These are phyloP conservation scores for Ilyonectria robusta DNA, from an alignment of 2,329 filamentous ascomycete species.

Conservation along the genomic window DNA sequence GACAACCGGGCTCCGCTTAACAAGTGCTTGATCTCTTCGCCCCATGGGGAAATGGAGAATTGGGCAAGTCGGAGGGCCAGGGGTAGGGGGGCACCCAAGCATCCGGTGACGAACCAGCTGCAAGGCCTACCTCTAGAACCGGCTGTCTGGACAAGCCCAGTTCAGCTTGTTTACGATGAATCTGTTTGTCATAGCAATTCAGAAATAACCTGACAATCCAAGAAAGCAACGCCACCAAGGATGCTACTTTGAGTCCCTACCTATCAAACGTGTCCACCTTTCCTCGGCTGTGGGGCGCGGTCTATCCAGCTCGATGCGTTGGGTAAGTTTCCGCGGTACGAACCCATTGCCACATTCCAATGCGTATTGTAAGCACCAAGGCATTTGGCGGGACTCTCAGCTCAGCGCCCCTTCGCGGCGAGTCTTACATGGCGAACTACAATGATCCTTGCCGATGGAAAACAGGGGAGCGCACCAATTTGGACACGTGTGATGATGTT, in stretches of 20 bases:
- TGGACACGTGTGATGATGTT: neutral
- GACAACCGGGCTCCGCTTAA: neutral
- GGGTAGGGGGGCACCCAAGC: neutral
- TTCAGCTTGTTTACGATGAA: neutral
- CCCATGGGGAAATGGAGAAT: slow-evolving; percentile 23
- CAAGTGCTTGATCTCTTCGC: slow-evolving; percentile 4
- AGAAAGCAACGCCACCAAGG: neutral
- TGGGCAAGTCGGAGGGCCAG: neutral
- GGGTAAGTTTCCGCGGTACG: slow-evolving; percentile 24
- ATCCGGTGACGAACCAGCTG: neutral
- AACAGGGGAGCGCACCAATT: neutral
- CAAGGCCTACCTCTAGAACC: neutral
- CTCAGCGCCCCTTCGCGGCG: neutral
- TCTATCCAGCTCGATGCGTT: neutral
- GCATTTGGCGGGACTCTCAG: neutral
- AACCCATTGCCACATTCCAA: slow-evolving; percentile 12
- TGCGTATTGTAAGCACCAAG: neutral
- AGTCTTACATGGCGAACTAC: too few species aligned
- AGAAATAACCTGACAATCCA: neutral
- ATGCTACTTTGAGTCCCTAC: neutral
- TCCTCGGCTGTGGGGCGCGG: slow-evolving; percentile 2
- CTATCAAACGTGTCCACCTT: neutral
- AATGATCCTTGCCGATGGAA: too few species aligned
- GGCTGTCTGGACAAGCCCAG: neutral
- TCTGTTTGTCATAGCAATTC: neutral